These are phyloP conservation scores for Aureobasidium pullulans DNA, from an alignment of 2,329 filamentous ascomycete genomes.

Conservation along the genomic window DNA sequence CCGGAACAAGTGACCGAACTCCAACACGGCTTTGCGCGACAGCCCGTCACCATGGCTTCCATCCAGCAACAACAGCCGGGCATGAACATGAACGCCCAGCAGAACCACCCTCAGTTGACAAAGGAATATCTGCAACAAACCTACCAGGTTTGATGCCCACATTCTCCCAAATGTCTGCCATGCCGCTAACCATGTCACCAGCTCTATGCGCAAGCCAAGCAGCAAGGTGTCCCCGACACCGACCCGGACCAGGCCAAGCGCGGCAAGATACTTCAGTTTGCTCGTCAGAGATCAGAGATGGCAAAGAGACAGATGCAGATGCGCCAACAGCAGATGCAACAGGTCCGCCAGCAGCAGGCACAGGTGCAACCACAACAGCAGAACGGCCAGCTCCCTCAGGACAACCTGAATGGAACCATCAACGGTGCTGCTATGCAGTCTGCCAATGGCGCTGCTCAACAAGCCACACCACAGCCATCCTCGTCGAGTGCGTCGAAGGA, in stretches of 20 bases:
- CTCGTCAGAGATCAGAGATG: slow-evolving; percentile 46
- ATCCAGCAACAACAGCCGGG: slow-evolving; percentile 11
- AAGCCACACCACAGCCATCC: slow-evolving; percentile 17
- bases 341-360: slow-evolving; percentile 26
- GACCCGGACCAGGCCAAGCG: slow-evolving; percentile 86
- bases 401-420: background rate
- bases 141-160: background rate
- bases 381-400: slow-evolving; percentile 1
- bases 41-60: slow-evolving; percentile 5
- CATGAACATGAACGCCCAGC: slow-evolving; percentile 1
- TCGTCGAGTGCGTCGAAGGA: slow-evolving; percentile 20
- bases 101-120: slow-evolving; percentile 2
- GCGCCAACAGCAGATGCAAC: slow-evolving; percentile 14
- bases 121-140: slow-evolving; percentile 7
- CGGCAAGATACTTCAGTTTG: slow-evolving; percentile 63
- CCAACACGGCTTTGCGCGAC: background rate
- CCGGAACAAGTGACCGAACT: background rate
- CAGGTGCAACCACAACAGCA: slow-evolving; percentile 38
- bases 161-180: background rate
- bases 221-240: slow-evolving; percentile 67
- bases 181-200: slow-evolving; percentile 31
- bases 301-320: slow-evolving; percentile 41
- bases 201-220: slow-evolving; percentile 87
- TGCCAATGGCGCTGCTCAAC: background rate
- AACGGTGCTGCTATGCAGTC: background rate